Base-by-base conservation (phyloP, 1,139 yeast species). In the Candida sp. region DNA sequence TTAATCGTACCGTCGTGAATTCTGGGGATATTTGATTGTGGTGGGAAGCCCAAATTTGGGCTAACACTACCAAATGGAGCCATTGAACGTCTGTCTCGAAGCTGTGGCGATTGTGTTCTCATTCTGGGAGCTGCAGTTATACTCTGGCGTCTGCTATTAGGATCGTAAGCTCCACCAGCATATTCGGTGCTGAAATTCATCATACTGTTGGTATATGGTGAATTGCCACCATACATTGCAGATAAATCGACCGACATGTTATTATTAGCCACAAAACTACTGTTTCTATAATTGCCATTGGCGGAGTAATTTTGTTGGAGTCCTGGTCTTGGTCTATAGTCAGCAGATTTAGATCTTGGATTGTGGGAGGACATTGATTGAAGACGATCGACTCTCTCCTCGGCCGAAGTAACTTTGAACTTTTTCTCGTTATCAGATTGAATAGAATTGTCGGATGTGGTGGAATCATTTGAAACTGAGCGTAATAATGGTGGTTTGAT, bases 341-440 rank as follows among this genome's bases (percentile, higher is more conserved):
- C 29, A 6, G 38, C 30, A n/a, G 38, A 36, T 5, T 22, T 36
- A 4, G 38, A 36, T 23, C 38, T 36, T n/a, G 22, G 38, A 36
- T 32, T 35, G 32, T 7, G 44, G 44, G 15, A 42, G 23, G 11
- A 15, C 37, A 22, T 9, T 22, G 37, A 40, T 37, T 30, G 32
- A 40, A 48, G 43, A 40, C 21, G 46, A 46, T 11, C 32, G 4
- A 30, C 7, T 35, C 58, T 46, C 35, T 49, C 55, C 21, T 51
- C 41, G 32, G 63, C 46, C 39, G 57, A 60, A 5, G 60, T 60
- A 6, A 68, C 72, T 19, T 54, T 56, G 52, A 70, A 70, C 47
- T 69, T 67, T 29, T 62, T 61, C 0, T 68, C 63, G 3, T 64
- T 60, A 30, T 64, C 73, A 49, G 74, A 68, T 49, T 69, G 71